A percentile compares a stretch with the other conserved stretches of the same genome.
These are phyloP conservation scores for Ceratobasidium sp. DNA, from an alignment of 1,284 basidiomycete genomes.

Conservation along the genomic window DNA sequence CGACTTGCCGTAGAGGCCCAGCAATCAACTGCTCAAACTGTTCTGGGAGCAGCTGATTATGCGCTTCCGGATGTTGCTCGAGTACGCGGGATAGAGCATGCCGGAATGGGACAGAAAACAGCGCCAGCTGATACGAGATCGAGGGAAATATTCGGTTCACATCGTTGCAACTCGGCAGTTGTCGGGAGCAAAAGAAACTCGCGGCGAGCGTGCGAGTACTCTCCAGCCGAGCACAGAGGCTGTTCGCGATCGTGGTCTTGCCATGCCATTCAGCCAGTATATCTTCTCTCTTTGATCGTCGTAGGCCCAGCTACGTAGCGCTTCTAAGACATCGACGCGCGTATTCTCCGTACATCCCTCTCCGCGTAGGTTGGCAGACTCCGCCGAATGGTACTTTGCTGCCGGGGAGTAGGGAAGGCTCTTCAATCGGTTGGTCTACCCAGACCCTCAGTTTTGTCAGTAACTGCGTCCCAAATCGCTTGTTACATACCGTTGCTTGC, in stretches of 20 bases:
- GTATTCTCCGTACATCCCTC: slow-evolving; percentile 44
- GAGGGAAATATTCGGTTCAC: slow-evolving; percentile 34
- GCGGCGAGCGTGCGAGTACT: slow-evolving; percentile 52
- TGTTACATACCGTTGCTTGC: slow-evolving; percentile 11
- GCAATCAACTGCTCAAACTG: slow-evolving; percentile 34
- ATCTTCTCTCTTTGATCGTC: slow-evolving; percentile 32
- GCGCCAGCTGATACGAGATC: slow-evolving; percentile 36
- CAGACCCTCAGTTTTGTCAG: too few species aligned
- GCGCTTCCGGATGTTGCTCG: background rate
- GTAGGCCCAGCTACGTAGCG: slow-evolving; percentile 46
- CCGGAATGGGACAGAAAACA: background rate
- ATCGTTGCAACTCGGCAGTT: slow-evolving; percentile 11
- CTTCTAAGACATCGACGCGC: slow-evolving; percentile 46
- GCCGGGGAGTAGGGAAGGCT: background rate
- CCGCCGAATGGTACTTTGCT: slow-evolving; percentile 1
- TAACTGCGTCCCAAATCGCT: background rate
- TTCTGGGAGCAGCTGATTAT: background rate
- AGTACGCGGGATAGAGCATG: background rate
- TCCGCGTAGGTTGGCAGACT: background rate
- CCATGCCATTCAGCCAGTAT: slow-evolving; percentile 53
- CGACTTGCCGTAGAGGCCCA: background rate
- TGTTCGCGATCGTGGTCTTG: slow-evolving; percentile 52
- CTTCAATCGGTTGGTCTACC: background rate
- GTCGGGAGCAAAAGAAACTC: slow-evolving; percentile 54
- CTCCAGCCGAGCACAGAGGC: slow-evolving; percentile 48